A percentile compares a stretch with the other conserved stretches of the same genome.
Evolutionary conservation across 345 rosid genomes (phyloP).

Genomic region (Ricinus communis): DNA sequence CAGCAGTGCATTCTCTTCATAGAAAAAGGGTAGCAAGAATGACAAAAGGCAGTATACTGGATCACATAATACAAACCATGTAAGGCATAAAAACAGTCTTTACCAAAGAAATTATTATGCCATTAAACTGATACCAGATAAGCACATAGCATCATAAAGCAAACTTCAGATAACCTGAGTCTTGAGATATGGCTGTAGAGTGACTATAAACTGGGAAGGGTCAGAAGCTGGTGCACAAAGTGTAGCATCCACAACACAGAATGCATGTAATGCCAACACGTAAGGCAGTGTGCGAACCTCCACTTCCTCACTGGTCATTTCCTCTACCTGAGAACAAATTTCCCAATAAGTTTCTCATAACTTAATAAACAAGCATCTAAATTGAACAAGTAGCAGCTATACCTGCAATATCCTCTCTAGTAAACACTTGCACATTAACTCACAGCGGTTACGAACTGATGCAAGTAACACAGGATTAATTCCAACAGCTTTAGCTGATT

Average conservation of each 20-base stretch:
- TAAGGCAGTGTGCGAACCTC: constrained; percentile 74
- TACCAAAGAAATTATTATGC: background rate
- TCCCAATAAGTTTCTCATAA: constrained; percentile 15
- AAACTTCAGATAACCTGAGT: constrained; percentile 59
- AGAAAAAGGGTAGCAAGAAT: background rate
- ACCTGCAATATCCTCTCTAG: constrained; percentile 96
- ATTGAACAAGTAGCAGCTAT: constrained; percentile 12
- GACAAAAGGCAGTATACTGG: background rate
- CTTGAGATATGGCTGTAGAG: constrained; percentile 94
- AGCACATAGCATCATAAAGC: constrained; percentile 8
- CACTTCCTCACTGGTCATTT: constrained; percentile 64
- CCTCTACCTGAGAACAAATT: constrained; percentile 65
- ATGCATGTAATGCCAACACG: constrained; percentile 84
- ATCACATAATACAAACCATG: background rate
- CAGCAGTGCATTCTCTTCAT: background rate
- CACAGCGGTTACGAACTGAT: constrained; percentile 89
- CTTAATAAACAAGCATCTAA: constrained; percentile 16
- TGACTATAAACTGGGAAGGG: constrained; percentile 90
- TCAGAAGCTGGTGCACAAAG: constrained; percentile 90
- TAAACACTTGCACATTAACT: constrained; percentile 94
- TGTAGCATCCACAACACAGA: constrained; percentile 90
- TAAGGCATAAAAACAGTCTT: background rate
- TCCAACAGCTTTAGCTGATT: constrained; percentile 95
- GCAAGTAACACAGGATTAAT: constrained; percentile 83
- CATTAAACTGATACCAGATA: background rate